Base-by-base conservation (phyloP, 139 green algal genomes). In the Chlorella sp. region DNA sequence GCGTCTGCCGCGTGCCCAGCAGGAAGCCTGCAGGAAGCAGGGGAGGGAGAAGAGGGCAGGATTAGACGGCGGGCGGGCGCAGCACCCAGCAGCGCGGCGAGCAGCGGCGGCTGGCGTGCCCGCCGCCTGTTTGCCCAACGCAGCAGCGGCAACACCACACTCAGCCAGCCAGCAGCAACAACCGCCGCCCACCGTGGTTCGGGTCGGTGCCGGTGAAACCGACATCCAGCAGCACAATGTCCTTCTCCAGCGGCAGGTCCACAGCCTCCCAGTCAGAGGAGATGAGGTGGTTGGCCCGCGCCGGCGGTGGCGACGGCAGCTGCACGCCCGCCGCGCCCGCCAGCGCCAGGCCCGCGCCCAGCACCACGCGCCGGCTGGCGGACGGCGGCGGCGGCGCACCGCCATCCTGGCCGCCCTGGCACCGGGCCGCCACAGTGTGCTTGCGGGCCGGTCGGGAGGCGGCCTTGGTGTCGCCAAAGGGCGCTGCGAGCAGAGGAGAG, bases 141-240 rank as follows among this genome's bases (percentile, higher is more conserved):
- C n/a, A n/a, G n/a, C n/a, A n/a, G n/a, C n/a, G n/a, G n/a, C n/a
- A n/a, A n/a, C n/a, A n/a, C n/a, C n/a, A n/a, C n/a, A n/a, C n/a
- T n/a, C n/a, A n/a, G n/a, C n/a, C n/a, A n/a, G n/a, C n/a, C n/a
- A n/a, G n/a, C n/a, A n/a, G n/a, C n/a, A n/a, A n/a, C 59, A 23
- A 7, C 23, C 35, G 36, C 41, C 64, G 41, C 84, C 72, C 64
- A 94, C 93, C 95, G 77, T 97, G 96, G 67, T 96, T 93, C 36
- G 93, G 90, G 66, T 99, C 90, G 23, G 80, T 83, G 8, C 81
- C 87, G 11, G 88, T 93, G 83, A 99, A 99, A 6, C 87, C 94
- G 48, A 99, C 92, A 81, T 99, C 96, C 63, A 98, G 87, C 67
- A 99, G 83, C 61, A 99, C 94, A 7, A 98, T 86, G n/a, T 88